These are phyloP conservation scores for Fusarium coicis DNA, from an alignment of 2,329 filamentous ascomycete genomes.

Conservation along the genomic window DNA sequence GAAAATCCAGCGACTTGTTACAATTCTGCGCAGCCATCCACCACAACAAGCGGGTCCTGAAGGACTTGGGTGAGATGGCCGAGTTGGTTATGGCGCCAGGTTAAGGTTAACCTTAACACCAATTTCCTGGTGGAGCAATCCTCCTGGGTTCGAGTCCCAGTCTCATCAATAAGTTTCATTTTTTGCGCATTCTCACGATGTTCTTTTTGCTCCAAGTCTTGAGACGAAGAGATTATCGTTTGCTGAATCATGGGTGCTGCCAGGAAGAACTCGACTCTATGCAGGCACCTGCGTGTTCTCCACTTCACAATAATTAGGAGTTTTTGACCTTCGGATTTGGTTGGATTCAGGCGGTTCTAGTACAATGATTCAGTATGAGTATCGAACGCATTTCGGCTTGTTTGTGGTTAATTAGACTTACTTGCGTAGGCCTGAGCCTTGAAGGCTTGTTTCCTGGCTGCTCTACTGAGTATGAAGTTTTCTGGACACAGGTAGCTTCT, in stretches of 20 bases:
- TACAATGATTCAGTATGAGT: constrained; percentile 11
- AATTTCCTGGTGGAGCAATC: constrained; percentile 43
- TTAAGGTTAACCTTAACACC: constrained; percentile 41
- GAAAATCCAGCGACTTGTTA: constrained; percentile 5
- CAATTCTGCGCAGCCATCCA: constrained; percentile 3
- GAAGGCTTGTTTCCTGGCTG: neutral
- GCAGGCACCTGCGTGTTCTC: neutral
- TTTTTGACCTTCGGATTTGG: constrained; percentile 17
- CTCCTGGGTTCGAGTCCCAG: constrained; percentile 45
- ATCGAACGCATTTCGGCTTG: neutral
- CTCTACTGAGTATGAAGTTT: no score
- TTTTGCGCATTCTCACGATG: constrained; percentile 15
- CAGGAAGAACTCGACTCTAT: neutral
- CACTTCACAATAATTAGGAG: constrained; percentile 16
- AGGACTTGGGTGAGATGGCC: constrained; percentile 40
- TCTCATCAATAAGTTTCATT: constrained; percentile 37
- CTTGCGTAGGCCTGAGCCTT: neutral
- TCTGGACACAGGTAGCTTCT: neutral
- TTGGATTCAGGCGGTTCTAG: constrained; percentile 3
- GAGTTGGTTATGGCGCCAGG: constrained; percentile 45
- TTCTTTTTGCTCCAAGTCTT: constrained; percentile 3
- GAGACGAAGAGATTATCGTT: neutral
- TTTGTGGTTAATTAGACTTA: constrained; percentile 6
- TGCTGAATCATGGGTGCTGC: neutral
- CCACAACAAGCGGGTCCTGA: constrained; percentile 35